Conservation (phyloP, 176 grass and related monocot genomes). For the Zizania latifolia region DNA sequence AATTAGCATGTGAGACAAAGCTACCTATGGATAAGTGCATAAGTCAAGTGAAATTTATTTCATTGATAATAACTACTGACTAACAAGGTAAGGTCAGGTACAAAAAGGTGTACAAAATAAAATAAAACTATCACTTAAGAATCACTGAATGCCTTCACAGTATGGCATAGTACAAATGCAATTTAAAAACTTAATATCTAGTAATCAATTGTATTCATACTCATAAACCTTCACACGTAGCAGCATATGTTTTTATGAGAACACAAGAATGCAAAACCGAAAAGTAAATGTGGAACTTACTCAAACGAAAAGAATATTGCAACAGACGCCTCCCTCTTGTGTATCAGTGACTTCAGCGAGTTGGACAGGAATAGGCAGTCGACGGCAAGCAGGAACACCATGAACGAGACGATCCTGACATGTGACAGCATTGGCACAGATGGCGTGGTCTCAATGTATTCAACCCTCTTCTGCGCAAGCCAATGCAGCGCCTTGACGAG, state of each 20-base stretch:
- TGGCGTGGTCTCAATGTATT: constrained; percentile 90
- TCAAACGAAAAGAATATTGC: constrained; percentile 96
- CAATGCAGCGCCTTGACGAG: constrained; percentile 81
- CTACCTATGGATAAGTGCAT: not conserved
- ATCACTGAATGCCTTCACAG: not conserved
- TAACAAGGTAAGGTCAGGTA: not conserved
- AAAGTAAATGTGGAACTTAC: constrained; percentile 45
- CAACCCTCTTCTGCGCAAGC: constrained; percentile 83
- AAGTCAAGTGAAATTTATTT: not conserved
- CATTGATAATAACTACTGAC: not conserved
- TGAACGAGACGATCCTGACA: constrained; percentile 75
- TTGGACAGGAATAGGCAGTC: constrained; percentile 77
- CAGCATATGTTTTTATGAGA: not conserved
- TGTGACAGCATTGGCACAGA: constrained; percentile 77
- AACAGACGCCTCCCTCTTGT: constrained; percentile 63
- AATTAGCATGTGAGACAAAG: not conserved
- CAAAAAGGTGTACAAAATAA: not conserved
- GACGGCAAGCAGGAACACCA: constrained; percentile 61
- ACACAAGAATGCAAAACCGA: not conserved
- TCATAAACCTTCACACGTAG: not conserved
- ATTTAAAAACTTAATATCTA: not conserved
- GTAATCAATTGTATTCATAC: not conserved
- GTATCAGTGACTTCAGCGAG: constrained; percentile 54
- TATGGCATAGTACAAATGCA: not conserved
- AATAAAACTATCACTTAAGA: not conserved